Evolutionary conservation across 495 filamentous ascomycete genomes (phyloP).

Genomic region (Podospora australis): DNA sequence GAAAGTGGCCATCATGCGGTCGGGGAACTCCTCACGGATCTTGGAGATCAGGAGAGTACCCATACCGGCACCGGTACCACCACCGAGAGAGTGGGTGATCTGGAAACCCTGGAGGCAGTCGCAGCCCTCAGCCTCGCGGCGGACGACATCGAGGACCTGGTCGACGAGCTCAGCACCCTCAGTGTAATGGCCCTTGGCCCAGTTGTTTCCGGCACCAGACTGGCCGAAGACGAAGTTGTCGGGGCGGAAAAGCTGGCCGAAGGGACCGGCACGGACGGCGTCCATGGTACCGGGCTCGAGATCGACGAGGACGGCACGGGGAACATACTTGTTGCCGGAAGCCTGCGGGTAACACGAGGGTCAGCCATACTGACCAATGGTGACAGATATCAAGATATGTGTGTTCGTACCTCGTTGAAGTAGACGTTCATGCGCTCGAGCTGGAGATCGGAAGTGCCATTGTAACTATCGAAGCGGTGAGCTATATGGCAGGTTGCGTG

Average conservation of each 20-base stretch:
- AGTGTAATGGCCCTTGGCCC: slow-evolving; percentile 99
- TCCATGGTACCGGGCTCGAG: slow-evolving; percentile 99
- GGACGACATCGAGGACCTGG: slow-evolving; percentile 96
- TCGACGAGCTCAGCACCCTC: slow-evolving; percentile 99
- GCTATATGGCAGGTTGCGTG: slow-evolving; percentile 8
- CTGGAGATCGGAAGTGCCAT: slow-evolving; percentile 96
- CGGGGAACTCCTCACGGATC: slow-evolving; percentile 99
- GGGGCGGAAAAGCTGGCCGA: slow-evolving; percentile 98
- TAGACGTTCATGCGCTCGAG: slow-evolving; percentile 99
- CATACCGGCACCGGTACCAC: slow-evolving; percentile 99
- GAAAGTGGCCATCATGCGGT: slow-evolving; percentile 99
- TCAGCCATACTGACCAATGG: neutral
- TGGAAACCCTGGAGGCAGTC: slow-evolving; percentile 99
- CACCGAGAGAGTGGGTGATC: slow-evolving; percentile 99
- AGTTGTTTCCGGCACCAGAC: slow-evolving; percentile 99
- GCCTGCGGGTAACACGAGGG: slow-evolving; percentile 48
- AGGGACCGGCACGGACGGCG: slow-evolving; percentile 96
- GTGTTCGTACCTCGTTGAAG: slow-evolving; percentile 86
- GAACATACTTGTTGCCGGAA: slow-evolving; percentile 96
- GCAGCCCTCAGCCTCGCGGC: slow-evolving; percentile 96
- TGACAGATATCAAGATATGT: neutral
- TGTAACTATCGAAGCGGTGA: slow-evolving; percentile 63
- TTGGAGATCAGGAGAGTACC: slow-evolving; percentile 99
- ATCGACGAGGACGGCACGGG: slow-evolving; percentile 98
- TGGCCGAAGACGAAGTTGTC: slow-evolving; percentile 99